Conservation (phyloP, 2,329 filamentous ascomycete genomes). For the Aspergillus sojae region DNA sequence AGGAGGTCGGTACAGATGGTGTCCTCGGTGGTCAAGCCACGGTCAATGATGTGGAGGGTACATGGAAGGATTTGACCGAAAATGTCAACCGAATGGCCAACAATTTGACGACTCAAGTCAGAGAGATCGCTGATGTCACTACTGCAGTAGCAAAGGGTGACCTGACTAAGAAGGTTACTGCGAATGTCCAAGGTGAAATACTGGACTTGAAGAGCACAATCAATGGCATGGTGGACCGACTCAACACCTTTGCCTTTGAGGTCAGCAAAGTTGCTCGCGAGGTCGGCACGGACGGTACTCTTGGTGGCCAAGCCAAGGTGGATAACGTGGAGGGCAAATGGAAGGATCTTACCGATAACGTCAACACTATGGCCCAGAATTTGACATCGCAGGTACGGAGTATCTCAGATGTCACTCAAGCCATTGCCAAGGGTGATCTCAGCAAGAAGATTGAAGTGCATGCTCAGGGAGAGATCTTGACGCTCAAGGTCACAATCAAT, state of each 20-base stretch:
- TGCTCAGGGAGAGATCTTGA: slow-evolving; percentile 90
- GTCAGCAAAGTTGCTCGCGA: slow-evolving; percentile 68
- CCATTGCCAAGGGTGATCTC: slow-evolving; percentile 94
- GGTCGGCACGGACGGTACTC: slow-evolving; percentile 65
- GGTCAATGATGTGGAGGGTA: slow-evolving; percentile 93
- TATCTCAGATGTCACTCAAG: slow-evolving; percentile 92
- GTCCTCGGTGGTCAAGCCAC: slow-evolving; percentile 92
- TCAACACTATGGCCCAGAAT: slow-evolving; percentile 69
- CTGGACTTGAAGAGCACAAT: slow-evolving; percentile 90
- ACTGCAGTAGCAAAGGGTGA: slow-evolving; percentile 94
- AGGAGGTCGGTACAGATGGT: slow-evolving; percentile 95
- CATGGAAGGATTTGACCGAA: slow-evolving; percentile 93
- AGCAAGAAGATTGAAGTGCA: slow-evolving; percentile 94
- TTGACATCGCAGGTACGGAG: slow-evolving; percentile 73
- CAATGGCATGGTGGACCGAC: slow-evolving; percentile 68
- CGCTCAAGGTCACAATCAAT: slow-evolving; percentile 95
- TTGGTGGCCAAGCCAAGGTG: slow-evolving; percentile 66
- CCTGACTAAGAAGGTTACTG: slow-evolving; percentile 92
- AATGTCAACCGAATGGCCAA: slow-evolving; percentile 99
- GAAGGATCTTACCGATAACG: slow-evolving; percentile 68
- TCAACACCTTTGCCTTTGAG: slow-evolving; percentile 66
- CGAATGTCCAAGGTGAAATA: slow-evolving; percentile 92
- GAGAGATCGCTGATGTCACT: slow-evolving; percentile 95
- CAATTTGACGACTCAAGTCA: slow-evolving; percentile 95
- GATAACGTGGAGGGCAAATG: slow-evolving; percentile 68